Evolutionary conservation across 2,329 filamentous ascomycete genomes (phyloP).

Genomic region (Lasiodiplodia sp.): DNA sequence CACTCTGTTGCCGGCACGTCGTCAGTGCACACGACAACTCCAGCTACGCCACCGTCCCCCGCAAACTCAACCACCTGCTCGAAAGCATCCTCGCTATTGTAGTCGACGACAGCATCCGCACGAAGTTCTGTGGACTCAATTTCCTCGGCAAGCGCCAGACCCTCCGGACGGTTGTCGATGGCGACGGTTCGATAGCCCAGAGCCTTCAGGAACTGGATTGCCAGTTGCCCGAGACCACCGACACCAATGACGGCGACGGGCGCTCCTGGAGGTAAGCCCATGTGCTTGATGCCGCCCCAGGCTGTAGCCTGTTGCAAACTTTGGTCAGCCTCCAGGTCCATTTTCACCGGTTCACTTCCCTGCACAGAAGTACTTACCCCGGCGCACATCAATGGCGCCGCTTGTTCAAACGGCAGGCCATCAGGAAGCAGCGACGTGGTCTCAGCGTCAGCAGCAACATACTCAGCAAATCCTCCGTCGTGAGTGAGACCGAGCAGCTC

Average conservation of each 20-base stretch:
- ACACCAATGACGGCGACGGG: slow-evolving; percentile 32
- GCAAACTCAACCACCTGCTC: neutral
- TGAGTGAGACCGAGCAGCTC: slow-evolving; percentile 42
- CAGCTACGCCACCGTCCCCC: slow-evolving; percentile 22
- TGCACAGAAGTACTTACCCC: slow-evolving; percentile 36
- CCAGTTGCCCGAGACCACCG: slow-evolving; percentile 30
- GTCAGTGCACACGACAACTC: slow-evolving; percentile 40
- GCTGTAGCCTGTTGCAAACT: neutral
- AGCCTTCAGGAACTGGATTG: slow-evolving; percentile 41
- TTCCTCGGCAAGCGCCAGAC: slow-evolving; percentile 6
- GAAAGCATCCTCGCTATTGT: neutral
- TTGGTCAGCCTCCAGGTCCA: too few species aligned
- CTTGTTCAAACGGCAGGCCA: slow-evolving; percentile 39
- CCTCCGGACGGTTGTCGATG: slow-evolving; percentile 39
- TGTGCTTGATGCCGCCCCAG: neutral
- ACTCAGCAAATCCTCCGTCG: slow-evolving; percentile 44
- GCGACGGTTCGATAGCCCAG: slow-evolving; percentile 36
- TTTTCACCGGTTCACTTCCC: neutral
- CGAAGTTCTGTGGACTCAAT: neutral
- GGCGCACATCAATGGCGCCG: slow-evolving; percentile 46
- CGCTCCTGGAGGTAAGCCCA: neutral
- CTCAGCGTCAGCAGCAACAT: slow-evolving; percentile 43
- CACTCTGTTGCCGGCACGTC: slow-evolving; percentile 37
- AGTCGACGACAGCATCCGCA: neutral
- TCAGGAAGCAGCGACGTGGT: slow-evolving; percentile 38